Evolutionary conservation across 805 yeast species (phyloP), one percentile per base, ranked within the genome.

Genomic region (Candida nitratophila): DNA sequence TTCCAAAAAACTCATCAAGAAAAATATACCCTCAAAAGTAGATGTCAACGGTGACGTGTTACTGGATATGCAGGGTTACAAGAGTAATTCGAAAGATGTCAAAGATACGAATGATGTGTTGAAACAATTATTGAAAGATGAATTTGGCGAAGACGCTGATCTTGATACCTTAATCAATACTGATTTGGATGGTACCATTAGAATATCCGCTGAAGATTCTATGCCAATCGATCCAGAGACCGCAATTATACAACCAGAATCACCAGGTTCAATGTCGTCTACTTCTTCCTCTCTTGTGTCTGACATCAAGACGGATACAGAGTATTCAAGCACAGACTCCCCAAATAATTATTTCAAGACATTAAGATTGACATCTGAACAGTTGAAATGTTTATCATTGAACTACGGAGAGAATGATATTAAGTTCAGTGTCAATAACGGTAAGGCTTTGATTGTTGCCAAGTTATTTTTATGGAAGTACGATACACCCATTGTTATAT

Each of bases 31-130:
- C 1, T 82, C 95, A 26, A 86, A 81, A 51, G 76, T 90, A 32
- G 95, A 86, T 49, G 82, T 83, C 48, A 86, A 87, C 55, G 99
- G 99, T 12, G 96, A 89, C 57, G 72, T 93, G 53, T 76, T 89
- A 36, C 67, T 93, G 38, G 99, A 93, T 65, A 87, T 91, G 82
- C 95, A 89, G 54, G 99, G 99, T 16, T 93, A 93, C 65, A 91
- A 90, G 64, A 84, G 95, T 30, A 88, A 83, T 54, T 84, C 81
- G 42, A 79, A 81, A 51, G 87, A 83, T 59, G 77, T 85, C 35
- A 81, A 81, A 41, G 81, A 79, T 52, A 78, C 95, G 0, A 96
- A 89, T 59, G 81, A 81, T 41, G 67, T 85, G 32, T 77, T 93
- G 47, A 80, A 79, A 52, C 81, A 83, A 51, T 69, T 90, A 36